Percentiles rank a stretch among this genome's conserved stretches.
Conservation (phyloP, 2,329 filamentous ascomycete genomes). For the Domatiomyces catenatus region DNA sequence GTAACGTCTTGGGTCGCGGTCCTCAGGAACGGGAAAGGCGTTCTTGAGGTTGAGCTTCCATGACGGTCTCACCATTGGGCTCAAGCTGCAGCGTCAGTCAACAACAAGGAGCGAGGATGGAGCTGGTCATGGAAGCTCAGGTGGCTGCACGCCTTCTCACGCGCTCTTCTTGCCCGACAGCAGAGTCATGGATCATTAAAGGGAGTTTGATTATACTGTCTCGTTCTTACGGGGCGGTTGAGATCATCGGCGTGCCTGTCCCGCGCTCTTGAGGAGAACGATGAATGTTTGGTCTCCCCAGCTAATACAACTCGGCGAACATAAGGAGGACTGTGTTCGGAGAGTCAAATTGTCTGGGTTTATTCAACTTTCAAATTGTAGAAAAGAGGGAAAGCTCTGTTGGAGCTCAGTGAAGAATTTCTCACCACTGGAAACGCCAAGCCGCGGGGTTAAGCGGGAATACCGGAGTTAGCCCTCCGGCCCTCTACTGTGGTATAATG, state of each 20-base stretch:
- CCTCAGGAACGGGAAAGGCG: conserved; percentile 16
- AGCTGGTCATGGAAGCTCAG: conserved; percentile 2
- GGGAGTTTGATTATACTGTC: conserved; percentile 20
- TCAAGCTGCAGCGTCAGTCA: not conserved
- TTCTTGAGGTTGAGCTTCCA: conserved; percentile 17
- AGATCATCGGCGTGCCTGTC: conserved; percentile 31
- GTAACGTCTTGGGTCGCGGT: conserved; percentile 12
- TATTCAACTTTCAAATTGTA: conserved; percentile 39
- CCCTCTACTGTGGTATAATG: not conserved
- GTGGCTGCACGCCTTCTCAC: conserved; percentile 1
- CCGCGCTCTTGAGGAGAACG: conserved; percentile 36
- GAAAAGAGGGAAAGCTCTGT: conserved; percentile 26
- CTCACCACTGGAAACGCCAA: not conserved
- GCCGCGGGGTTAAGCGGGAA: not conserved
- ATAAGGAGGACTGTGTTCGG: conserved; percentile 29
- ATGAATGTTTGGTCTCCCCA: conserved; percentile 33
- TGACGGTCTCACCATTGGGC: conserved; percentile 8
- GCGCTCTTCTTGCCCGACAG: conserved; percentile 11
- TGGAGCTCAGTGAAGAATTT: conserved; percentile 12
- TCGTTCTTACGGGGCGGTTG: conserved; percentile 34
- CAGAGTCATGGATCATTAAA: not conserved
- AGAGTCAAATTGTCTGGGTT: conserved; percentile 47
- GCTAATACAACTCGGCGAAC: conserved; percentile 44
- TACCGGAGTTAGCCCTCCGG: not conserved
- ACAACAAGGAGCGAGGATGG: conserved; percentile 1